Conservation (phyloP, 495 filamentous ascomycete genomes). For the Penicillium verhagenii region DNA sequence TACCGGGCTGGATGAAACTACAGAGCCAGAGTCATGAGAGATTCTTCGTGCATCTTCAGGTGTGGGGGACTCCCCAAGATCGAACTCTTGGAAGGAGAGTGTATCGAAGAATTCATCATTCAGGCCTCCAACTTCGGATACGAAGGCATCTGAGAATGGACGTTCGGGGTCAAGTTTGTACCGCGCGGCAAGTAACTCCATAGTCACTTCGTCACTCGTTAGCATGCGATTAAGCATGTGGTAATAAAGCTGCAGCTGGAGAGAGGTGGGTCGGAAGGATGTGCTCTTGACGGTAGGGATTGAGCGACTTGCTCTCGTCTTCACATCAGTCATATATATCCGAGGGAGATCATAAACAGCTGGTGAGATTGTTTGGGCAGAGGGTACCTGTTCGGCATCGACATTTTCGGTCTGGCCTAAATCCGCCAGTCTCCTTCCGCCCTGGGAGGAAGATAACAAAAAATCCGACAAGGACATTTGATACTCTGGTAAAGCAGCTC, state of each 20-base stretch:
- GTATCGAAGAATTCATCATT: constrained; percentile 57
- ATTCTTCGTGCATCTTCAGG: constrained; percentile 26
- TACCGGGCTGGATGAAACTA: constrained; percentile 9
- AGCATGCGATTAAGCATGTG: constrained; percentile 75
- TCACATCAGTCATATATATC: constrained; percentile 84
- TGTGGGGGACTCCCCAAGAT: constrained; percentile 28
- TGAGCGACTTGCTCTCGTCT: constrained; percentile 66
- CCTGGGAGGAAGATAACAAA: constrained; percentile 41
- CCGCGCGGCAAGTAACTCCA: constrained; percentile 62
- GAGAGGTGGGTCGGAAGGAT: constrained; percentile 70
- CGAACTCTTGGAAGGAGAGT: constrained; percentile 22
- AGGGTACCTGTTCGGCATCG: neutral
- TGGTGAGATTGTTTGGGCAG: constrained; percentile 14
- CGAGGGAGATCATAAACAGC: constrained; percentile 33
- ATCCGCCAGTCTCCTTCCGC: constrained; percentile 39
- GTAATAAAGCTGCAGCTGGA: constrained; percentile 91
- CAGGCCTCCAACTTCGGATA: constrained; percentile 70
- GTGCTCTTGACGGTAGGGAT: constrained; percentile 61
- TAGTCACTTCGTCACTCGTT: constrained; percentile 65
- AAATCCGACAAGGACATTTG: constrained; percentile 55
- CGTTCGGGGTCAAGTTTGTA: constrained; percentile 64
- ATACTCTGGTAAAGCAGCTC: constrained; percentile 45
- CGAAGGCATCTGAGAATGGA: constrained; percentile 75
- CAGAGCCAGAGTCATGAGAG: constrained; percentile 3
- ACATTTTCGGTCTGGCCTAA: constrained; percentile 13